Evolutionary conservation across 495 filamentous ascomycete species (phyloP), one percentile per base, ranked within the genome.

Genomic region (Neurospora pannonica): DNA sequence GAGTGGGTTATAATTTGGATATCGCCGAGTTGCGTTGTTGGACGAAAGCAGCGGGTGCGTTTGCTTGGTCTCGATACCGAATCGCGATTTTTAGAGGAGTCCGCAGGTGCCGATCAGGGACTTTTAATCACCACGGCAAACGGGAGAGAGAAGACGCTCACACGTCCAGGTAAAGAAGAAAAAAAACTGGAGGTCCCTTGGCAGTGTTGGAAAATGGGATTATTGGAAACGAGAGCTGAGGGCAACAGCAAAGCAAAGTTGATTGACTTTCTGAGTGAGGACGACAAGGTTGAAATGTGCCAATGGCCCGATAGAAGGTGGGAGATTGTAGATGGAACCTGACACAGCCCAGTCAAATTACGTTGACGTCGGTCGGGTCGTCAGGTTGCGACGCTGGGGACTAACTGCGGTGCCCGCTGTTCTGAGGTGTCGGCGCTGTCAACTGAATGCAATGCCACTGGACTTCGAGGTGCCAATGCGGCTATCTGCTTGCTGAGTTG

Each of bases 341-440:
- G 70, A 72, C 71, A 69, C 37, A 67, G 71, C 71, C 71, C 71
- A 75, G 39, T 46, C 37, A 73, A 76, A 77, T 75, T 77, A 76
- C 74, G 72, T 74, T 34, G 54, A 67, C 13, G 54, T 67, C 28
- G 54, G 54, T 67, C 54, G 54, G 54, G 48, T 28, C 21, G 48
- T 60, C 11, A 28, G 48, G 54, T 67, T 34, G 54, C 54, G 54
- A 67, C 54, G 54, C 54, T 31, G 54, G 54, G 46, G 3, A 67
- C 54, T 31, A 34, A 34, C 54, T 67, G 7, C 54, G 48, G 13
- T 34, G 28, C 36, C 6, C 21, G 48, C n/a, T 17, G 13, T 13
- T 34, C 54, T 67, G 54, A 67, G 54, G 54, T 67, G 54, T 67
- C 54, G 54, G 28, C 54, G 54, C 54, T 67, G 28, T 67, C 54